These are phyloP conservation scores for Cercospora sp. DNA, from an alignment of 2,329 filamentous ascomycete genomes.

Conservation along the genomic window DNA sequence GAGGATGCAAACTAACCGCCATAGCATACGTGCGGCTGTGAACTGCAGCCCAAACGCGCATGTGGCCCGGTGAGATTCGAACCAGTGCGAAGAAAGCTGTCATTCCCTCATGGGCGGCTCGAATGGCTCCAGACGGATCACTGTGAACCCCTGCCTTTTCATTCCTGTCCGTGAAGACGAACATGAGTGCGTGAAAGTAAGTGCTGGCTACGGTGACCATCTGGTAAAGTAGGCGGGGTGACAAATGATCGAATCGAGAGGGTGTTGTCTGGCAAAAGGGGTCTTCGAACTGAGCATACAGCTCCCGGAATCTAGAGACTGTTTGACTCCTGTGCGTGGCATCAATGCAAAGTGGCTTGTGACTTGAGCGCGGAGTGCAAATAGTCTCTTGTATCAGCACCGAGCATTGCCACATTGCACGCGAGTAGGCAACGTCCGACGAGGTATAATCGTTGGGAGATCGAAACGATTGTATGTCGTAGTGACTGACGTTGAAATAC, in stretches of 20 bases:
- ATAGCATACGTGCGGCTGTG: not conserved
- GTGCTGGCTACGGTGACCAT: conserved; percentile 5
- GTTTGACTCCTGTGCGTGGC: not conserved
- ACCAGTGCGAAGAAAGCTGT: not conserved
- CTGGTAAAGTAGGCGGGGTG: conserved; percentile 2
- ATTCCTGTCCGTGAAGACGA: conserved; percentile 14
- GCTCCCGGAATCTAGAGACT: not conserved
- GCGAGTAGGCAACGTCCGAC: not conserved
- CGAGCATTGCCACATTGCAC: conserved; percentile 18
- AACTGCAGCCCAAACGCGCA: not conserved
- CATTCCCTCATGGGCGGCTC: not conserved
- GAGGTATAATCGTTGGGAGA: not conserved
- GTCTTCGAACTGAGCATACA: not conserved
- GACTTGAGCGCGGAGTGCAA: conserved; percentile 8
- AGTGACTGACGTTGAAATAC: not conserved
- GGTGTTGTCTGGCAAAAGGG: not conserved
- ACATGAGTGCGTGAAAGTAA: conserved; percentile 15
- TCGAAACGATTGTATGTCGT: not conserved
- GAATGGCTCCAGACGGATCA: conserved; percentile 8
- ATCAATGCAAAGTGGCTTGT: not conserved
- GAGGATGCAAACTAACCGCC: not conserved
- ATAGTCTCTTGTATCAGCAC: conserved; percentile 8
- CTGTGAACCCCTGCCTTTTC: not conserved
- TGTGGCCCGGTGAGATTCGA: not conserved
- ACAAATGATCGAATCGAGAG: not conserved